Conservation (phyloP, 208 protist genomes). For the Acanthamoeba lenticulata region DNA sequence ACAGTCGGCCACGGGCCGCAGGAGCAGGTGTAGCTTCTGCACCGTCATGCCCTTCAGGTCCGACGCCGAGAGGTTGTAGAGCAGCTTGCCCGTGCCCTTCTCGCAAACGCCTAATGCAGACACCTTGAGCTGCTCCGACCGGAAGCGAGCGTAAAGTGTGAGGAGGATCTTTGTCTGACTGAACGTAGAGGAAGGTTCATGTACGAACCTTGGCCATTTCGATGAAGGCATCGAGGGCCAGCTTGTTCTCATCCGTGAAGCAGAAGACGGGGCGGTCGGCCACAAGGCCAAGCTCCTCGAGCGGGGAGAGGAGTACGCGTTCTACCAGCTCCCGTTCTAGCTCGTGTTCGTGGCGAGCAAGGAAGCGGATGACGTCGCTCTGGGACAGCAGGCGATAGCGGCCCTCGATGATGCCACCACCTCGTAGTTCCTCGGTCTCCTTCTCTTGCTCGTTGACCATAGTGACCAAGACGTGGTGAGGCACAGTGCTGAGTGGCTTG, state of each 20-base stretch:
- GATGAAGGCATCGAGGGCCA: slow-evolving; percentile 13
- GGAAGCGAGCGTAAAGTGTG: background rate
- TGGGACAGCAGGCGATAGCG: slow-evolving; percentile 44
- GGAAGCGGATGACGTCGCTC: background rate
- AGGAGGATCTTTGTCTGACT: background rate
- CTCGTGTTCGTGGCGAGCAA: background rate
- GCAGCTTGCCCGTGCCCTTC: slow-evolving; percentile 30
- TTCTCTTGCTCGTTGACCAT: background rate
- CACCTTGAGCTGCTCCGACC: background rate
- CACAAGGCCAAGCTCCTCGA: slow-evolving; percentile 18
- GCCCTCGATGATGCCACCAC: background rate
- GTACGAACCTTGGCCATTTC: background rate
- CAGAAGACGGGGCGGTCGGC: background rate
- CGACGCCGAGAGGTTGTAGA: slow-evolving; percentile 41
- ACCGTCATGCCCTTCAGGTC: slow-evolving; percentile 51
- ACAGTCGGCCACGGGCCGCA: background rate
- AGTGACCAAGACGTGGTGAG: background rate
- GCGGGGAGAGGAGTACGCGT: background rate
- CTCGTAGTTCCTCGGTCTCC: background rate
- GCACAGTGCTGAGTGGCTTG: background rate
- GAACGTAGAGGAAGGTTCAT: background rate
- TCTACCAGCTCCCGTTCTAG: background rate
- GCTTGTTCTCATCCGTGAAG: background rate
- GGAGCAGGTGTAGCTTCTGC: slow-evolving; percentile 21
- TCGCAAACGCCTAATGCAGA: background rate